These are phyloP conservation scores for Scortechinia acanthostroma DNA, from an alignment of 2,329 filamentous ascomycete species.

Conservation along the genomic window DNA sequence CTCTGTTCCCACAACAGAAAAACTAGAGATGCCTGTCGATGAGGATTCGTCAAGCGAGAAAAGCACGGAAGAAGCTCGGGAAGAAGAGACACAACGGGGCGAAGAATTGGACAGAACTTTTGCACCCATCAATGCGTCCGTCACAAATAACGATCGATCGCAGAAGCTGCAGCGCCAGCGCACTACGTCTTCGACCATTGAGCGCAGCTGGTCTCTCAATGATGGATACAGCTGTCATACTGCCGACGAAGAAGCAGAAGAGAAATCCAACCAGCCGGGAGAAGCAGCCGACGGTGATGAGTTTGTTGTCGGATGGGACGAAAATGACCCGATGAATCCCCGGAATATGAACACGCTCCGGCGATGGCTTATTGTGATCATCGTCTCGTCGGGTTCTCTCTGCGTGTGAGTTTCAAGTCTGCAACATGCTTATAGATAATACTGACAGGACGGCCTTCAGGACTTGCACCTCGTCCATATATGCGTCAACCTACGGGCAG, in stretches of 20 bases:
- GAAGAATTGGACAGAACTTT: no score
- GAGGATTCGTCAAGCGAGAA: no score
- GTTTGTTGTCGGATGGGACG: slow-evolving; percentile 72
- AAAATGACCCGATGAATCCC: slow-evolving; percentile 69
- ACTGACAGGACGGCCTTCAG: slow-evolving; percentile 28
- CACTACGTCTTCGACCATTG: not conserved
- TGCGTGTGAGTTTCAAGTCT: slow-evolving; percentile 65
- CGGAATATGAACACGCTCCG: slow-evolving; percentile 56
- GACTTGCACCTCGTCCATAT: slow-evolving; percentile 81
- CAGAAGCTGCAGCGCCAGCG: not conserved
- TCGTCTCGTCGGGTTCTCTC: slow-evolving; percentile 68
- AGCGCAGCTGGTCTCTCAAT: not conserved
- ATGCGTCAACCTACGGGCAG: slow-evolving; percentile 75
- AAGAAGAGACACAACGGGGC: no score
- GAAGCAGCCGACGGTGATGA: slow-evolving; percentile 22
- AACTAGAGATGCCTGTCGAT: no score
- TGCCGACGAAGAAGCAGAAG: slow-evolving; percentile 6
- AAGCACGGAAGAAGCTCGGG: no score
- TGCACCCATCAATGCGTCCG: not conserved
- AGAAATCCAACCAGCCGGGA: slow-evolving; percentile 9
- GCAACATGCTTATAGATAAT: slow-evolving; percentile 5
- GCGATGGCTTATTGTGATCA: slow-evolving; percentile 74
- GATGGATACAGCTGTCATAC: slow-evolving; percentile 20
- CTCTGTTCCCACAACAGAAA: no score
- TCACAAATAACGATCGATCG: slow-evolving; percentile 10